Evolutionary conservation across 2,329 filamentous ascomycete species (phyloP).

Genomic region (Colletotrichum shisoi): DNA sequence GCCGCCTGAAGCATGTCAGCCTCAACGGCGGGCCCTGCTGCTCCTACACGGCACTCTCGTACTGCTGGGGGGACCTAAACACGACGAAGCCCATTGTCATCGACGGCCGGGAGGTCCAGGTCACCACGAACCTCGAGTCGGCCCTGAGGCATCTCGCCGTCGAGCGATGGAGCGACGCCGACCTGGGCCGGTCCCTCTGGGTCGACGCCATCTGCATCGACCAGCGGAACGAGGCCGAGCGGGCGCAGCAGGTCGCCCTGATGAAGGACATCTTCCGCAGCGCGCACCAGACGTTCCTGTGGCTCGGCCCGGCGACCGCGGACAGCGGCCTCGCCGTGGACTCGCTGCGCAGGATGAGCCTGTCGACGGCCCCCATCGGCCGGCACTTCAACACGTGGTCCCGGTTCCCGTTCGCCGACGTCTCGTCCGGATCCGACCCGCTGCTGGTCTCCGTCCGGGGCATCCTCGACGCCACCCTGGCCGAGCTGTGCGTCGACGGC

Average conservation of each 20-base stretch:
- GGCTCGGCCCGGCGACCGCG: conserved; percentile 3
- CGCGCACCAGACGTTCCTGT: conserved; percentile 1
- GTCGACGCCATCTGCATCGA: conserved; percentile 25
- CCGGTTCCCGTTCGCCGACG: not conserved
- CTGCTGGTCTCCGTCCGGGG: not conserved
- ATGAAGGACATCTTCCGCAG: conserved; percentile 14
- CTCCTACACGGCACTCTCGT: conserved; percentile 12
- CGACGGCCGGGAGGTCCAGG: not conserved
- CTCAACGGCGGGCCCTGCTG: not conserved
- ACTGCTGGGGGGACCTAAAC: conserved; percentile 9
- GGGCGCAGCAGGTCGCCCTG: not conserved
- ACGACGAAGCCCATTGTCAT: not conserved
- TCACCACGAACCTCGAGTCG: conserved; percentile 8
- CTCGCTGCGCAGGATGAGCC: not conserved
- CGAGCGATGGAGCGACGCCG: not conserved
- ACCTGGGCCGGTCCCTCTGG: not conserved
- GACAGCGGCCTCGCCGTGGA: conserved; percentile 11
- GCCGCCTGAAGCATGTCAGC: conserved; percentile 6
- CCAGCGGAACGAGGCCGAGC: conserved; percentile 9
- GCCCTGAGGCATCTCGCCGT: conserved; percentile 8
- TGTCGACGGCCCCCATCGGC: no score
- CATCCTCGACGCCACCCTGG: not conserved
- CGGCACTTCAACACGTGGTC: conserved; percentile 1
- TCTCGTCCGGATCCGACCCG: not conserved
- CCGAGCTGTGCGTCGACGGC: not conserved